phyloP scores from a whole-genome alignment of 2,329 filamentous ascomycete species.

The Hypomyces rosellus region DNA sequence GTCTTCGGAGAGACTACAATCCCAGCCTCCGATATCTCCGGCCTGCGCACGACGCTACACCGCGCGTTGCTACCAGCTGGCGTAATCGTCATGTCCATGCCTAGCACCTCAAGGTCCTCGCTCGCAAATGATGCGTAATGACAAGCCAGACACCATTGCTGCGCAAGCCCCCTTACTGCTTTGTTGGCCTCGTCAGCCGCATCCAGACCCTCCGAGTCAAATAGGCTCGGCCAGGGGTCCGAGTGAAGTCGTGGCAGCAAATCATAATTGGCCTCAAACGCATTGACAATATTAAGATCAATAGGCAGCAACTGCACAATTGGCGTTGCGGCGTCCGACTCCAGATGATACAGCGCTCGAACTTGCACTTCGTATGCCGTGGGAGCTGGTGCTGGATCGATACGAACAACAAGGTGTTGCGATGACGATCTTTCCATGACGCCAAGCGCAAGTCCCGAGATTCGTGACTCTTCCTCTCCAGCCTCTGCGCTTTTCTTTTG shows the following conservation, averaged over 20 bases:
- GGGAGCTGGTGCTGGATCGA: slow-evolving; percentile 44
- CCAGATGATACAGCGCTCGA: slow-evolving; percentile 69
- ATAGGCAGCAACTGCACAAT: slow-evolving; percentile 67
- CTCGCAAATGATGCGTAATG: slow-evolving; percentile 70
- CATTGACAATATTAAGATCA: slow-evolving; percentile 67
- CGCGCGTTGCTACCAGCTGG: slow-evolving; percentile 55
- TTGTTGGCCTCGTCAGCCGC: slow-evolving; percentile 21
- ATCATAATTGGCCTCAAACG: slow-evolving; percentile 90
- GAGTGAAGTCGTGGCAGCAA: slow-evolving; percentile 72
- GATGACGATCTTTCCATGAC: slow-evolving; percentile 42
- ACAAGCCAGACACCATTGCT: slow-evolving; percentile 74
- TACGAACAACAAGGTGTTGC: slow-evolving; percentile 38
- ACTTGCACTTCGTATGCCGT: slow-evolving; percentile 63
- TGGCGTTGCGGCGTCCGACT: slow-evolving; percentile 72
- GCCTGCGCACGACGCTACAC: slow-evolving; percentile 42
- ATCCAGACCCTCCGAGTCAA: slow-evolving; percentile 52
- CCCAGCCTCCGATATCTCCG: slow-evolving; percentile 34
- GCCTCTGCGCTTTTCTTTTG: slow-evolving; percentile 27
- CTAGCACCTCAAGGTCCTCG: slow-evolving; percentile 59
- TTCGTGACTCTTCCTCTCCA: slow-evolving; percentile 35
- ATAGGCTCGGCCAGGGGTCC: slow-evolving; percentile 82
- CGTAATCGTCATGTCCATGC: slow-evolving; percentile 56
- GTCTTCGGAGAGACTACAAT: slow-evolving; percentile 56
- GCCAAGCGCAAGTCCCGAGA: slow-evolving; percentile 38
- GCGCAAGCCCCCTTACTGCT: slow-evolving; percentile 56